Percentiles rank a stretch among this genome's conserved stretches.
phyloP scores from a whole-genome alignment of 257 asterid species.

The Solanum tarijense region DNA sequence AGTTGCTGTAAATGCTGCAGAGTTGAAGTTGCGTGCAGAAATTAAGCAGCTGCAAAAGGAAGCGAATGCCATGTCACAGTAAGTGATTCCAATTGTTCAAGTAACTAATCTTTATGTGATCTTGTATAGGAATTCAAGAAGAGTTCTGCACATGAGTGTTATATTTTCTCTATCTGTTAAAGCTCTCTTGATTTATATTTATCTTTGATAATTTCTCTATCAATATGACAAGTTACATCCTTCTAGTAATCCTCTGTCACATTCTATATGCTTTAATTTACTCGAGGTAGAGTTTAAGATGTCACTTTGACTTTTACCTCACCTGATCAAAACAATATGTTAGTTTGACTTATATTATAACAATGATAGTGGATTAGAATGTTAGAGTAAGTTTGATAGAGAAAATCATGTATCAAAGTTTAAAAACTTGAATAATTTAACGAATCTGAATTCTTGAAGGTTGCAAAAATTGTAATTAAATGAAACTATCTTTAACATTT shows the following conservation, averaged over 20 bases:
- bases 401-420: not conserved
- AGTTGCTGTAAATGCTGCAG: constrained; percentile 27
- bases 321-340: not conserved
- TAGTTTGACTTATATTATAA: not conserved
- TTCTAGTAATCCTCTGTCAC: not conserved
- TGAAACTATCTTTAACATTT: not conserved
- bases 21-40: constrained; percentile 47
- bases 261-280: not conserved
- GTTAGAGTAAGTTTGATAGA: not conserved
- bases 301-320: not conserved
- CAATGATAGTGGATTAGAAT: not conserved
- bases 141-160: not conserved
- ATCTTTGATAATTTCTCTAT: not conserved
- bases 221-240: not conserved
- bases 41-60: constrained; percentile 71
- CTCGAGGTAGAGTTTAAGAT: not conserved
- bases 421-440: not conserved
- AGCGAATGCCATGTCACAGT: constrained; percentile 69
- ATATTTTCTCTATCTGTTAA: not conserved
- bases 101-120: not conserved
- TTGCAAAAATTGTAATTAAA: not conserved
- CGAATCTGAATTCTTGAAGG: not conserved
- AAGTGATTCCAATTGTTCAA: constrained; percentile 11
- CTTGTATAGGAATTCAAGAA: not conserved
- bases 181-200: not conserved